A percentile compares a stretch with the other conserved stretches of the same genome.
Evolutionary conservation across 2,329 filamentous ascomycete species (phyloP).

Genomic region (Apiospora phragmitis): DNA sequence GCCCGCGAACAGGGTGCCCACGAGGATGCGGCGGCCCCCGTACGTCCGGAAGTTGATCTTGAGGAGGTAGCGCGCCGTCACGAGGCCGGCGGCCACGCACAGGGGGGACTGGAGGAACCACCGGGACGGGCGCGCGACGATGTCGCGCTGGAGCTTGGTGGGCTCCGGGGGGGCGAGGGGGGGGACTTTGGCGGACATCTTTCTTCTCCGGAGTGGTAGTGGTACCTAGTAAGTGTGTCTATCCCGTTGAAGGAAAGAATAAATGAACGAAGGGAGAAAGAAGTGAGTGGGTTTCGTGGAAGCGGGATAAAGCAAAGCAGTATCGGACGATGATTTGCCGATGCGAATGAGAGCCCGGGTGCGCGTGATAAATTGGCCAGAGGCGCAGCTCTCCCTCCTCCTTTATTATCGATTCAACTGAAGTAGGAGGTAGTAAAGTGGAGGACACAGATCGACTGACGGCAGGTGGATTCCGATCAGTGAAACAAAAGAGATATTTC

Average conservation of each 20-base stretch:
- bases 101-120: constrained; percentile 2
- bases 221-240: neutral
- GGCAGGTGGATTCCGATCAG: neutral
- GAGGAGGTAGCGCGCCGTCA: neutral
- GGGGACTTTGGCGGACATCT: neutral
- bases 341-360: neutral
- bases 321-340: neutral
- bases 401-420: no score
- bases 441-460: neutral
- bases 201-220: neutral
- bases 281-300: neutral
- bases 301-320: neutral
- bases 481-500: neutral
- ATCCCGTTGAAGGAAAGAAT: neutral
- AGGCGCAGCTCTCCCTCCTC: neutral
- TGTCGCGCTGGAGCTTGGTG: neutral
- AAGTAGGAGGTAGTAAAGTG: no score
- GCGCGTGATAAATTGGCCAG: neutral
- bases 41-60: neutral
- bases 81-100: neutral
- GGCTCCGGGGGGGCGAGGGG: neutral
- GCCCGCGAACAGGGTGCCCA: neutral
- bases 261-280: neutral
- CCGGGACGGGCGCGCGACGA: neutral
- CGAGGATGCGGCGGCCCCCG: neutral